Evolutionary conservation across 495 filamentous ascomycete species (phyloP).

Genomic region (Aspergillus avenaceus): DNA sequence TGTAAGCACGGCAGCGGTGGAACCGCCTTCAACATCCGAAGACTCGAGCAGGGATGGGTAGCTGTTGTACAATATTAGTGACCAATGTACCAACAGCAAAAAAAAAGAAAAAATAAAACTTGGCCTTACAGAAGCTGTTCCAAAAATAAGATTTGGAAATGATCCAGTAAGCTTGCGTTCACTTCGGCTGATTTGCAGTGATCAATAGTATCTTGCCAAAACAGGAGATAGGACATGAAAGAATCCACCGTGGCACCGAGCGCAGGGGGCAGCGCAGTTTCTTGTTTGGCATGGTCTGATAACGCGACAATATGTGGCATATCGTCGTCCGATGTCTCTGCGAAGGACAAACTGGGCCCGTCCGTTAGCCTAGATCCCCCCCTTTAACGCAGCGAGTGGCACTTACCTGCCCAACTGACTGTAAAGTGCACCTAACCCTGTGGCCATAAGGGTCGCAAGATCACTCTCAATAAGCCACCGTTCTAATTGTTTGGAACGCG

Average conservation of each 20-base stretch:
- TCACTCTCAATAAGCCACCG: constrained; percentile 97
- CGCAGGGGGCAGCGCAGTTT: constrained; percentile 37
- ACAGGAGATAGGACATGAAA: constrained; percentile 89
- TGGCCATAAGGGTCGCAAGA: constrained; percentile 94
- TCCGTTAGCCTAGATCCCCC: too few relatives aligned
- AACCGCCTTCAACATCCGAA: constrained; percentile 93
- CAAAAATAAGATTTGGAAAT: constrained; percentile 95
- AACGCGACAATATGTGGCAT: constrained; percentile 78
- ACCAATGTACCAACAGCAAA: too few relatives aligned
- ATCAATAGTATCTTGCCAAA: constrained; percentile 97
- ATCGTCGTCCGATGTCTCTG: constrained; percentile 47
- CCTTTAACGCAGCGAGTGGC: neutral
- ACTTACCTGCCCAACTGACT: constrained; percentile 83
- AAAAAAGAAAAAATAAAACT: too few relatives aligned
- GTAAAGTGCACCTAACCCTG: constrained; percentile 89
- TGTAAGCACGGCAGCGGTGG: constrained; percentile 90
- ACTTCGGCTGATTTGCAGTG: constrained; percentile 91
- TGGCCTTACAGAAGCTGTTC: constrained; percentile 80
- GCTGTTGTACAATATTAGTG: constrained; percentile 38
- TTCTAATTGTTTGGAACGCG: constrained; percentile 74
- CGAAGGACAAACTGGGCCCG: constrained; percentile 30
- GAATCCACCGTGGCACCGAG: constrained; percentile 82
- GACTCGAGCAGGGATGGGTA: constrained; percentile 95
- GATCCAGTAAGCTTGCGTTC: constrained; percentile 86
- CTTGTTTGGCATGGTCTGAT: constrained; percentile 65